Evolutionary conservation across 306 rosid species (phyloP).

Genomic region (Medicago arabica): DNA sequence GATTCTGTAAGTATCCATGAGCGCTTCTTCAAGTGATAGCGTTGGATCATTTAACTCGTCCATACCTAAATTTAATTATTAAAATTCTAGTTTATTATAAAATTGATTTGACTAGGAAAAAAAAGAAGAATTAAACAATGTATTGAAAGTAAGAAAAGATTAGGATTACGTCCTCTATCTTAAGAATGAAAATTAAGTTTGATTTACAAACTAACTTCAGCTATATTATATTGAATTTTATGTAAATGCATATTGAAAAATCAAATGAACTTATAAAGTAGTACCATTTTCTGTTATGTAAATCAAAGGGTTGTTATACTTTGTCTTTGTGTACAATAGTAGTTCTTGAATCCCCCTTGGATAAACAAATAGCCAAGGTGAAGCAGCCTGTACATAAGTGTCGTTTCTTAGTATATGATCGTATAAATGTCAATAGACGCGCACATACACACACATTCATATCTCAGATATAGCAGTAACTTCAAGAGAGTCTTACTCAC

Average conservation of each 20-base stretch:
- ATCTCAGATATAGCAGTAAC: too few relatives aligned
- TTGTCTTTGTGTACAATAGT: constrained; percentile 51
- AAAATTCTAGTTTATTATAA: too few relatives aligned
- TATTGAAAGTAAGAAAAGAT: neutral
- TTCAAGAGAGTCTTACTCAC: neutral
- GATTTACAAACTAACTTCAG: too few relatives aligned
- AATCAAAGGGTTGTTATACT: constrained; percentile 59
- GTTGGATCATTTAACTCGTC: constrained; percentile 44
- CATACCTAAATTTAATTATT: constrained; percentile 48
- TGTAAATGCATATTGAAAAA: neutral
- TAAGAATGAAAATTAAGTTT: neutral
- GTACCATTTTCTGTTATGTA: constrained; percentile 79
- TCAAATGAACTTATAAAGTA: neutral
- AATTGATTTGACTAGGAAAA: neutral
- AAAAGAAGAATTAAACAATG: neutral
- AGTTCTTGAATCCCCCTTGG: constrained; percentile 61
- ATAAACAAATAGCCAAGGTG: constrained; percentile 59
- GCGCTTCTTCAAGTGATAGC: neutral
- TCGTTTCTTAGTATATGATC: neutral
- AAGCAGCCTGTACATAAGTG: constrained; percentile 40
- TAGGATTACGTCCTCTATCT: neutral
- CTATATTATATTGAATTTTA: constrained; percentile 9
- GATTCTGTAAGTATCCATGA: neutral
- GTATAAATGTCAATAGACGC: neutral
- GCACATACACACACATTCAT: neutral